Evolutionary conservation across 192 early-diverging fungal genomes (phyloP).

Genomic region (Funneliformis geosporum): DNA sequence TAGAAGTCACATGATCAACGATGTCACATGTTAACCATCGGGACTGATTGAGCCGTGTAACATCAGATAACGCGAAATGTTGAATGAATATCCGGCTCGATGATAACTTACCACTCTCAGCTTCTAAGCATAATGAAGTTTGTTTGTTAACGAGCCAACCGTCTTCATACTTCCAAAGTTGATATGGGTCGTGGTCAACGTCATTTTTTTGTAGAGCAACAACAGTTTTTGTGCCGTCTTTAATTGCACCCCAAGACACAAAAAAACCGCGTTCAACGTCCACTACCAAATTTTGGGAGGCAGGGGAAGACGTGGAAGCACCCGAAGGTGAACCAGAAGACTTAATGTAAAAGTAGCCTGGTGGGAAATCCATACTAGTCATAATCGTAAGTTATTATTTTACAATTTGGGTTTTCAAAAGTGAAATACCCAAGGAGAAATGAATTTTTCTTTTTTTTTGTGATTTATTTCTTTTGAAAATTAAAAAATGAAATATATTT

Average conservation of each 20-base stretch:
- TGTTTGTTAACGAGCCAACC: constrained; percentile 21
- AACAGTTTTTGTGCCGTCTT: constrained; percentile 8
- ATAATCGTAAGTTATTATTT: constrained; percentile 5
- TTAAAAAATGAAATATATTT: neutral
- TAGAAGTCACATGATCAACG: neutral
- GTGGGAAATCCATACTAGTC: constrained; percentile 8
- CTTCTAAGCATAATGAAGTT: neutral
- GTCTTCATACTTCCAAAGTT: constrained; percentile 28
- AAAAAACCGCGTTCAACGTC: constrained; percentile 21
- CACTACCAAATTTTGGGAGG: constrained; percentile 17
- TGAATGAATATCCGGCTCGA: no score
- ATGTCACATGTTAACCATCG: no score
- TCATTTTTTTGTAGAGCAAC: constrained; percentile 20
- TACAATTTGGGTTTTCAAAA: neutral
- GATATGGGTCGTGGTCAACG: neutral
- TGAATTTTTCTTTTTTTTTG: no score
- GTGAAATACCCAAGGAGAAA: neutral
- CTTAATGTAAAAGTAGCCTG: constrained; percentile 23
- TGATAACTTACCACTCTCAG: constrained; percentile 13
- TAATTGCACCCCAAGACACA: neutral
- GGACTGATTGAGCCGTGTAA: no score
- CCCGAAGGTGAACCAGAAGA: constrained; percentile 16
- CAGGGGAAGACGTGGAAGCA: neutral
- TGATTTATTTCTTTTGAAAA: neutral
- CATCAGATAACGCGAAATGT: no score